Conservation (phyloP, 1,284 basidiomycete species). For the Microbotryum intermedium region DNA sequence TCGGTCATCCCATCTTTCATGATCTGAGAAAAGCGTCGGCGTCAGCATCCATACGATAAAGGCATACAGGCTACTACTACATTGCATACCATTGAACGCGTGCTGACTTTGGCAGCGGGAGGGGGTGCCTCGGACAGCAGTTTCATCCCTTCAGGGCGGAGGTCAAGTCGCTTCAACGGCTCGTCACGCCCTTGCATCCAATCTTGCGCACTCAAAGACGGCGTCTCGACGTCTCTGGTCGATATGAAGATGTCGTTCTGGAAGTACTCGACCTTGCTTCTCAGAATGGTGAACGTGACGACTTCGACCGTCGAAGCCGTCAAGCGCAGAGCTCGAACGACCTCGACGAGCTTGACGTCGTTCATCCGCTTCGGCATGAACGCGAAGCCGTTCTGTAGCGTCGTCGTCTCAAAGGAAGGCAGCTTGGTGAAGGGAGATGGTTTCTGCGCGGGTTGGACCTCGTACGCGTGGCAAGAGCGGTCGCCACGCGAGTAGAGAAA, state of each 20-base stretch:
- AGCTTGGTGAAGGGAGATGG: conserved; percentile 37
- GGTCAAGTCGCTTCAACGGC: conserved; percentile 22
- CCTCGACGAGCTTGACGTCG: conserved; percentile 55
- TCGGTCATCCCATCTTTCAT: conserved; percentile 26
- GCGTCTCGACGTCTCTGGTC: conserved; percentile 36
- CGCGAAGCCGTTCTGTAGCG: conserved; percentile 41
- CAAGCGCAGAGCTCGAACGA: conserved; percentile 52
- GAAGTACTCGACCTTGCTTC: conserved; percentile 44
- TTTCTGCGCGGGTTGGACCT: conserved; percentile 34
- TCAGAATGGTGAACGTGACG: conserved; percentile 43
- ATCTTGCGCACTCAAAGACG: conserved; percentile 28
- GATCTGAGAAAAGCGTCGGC: conserved; percentile 1
- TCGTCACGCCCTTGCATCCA: conserved; percentile 38
- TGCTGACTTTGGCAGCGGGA: conserved; percentile 8
- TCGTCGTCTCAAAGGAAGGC: conserved; percentile 37
- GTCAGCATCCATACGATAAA: not conserved
- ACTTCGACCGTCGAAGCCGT: conserved; percentile 75
- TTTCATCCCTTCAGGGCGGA: conserved; percentile 41
- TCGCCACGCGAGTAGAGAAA: conserved; percentile 45
- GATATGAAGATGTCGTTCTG: conserved; percentile 46
- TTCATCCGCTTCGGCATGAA: conserved; percentile 42
- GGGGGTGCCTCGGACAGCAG: conserved; percentile 22
- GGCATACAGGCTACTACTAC: not conserved
- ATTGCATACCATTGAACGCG: conserved; percentile 10
- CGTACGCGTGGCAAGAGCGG: conserved; percentile 41